Evolutionary conservation across 805 yeast species (phyloP).

Genomic region (Candida coquimbonensis): DNA sequence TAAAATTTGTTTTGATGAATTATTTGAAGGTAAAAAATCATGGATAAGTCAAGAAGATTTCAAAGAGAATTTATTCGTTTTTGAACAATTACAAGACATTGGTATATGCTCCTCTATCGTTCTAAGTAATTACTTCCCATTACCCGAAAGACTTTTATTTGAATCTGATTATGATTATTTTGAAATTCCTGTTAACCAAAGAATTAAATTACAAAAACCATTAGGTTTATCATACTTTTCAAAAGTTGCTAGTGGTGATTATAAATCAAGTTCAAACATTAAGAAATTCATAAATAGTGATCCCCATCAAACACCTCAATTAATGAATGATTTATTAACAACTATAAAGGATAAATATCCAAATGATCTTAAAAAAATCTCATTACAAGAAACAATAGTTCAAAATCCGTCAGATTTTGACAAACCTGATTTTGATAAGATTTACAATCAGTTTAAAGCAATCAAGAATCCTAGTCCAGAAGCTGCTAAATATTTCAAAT

Average conservation of each 20-base stretch:
- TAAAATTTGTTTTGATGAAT: conserved; percentile 17
- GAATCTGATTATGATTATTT: conserved; percentile 23
- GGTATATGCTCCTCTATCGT: conserved; percentile 24
- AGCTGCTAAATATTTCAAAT: conserved; percentile 20
- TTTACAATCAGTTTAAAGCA: conserved; percentile 9
- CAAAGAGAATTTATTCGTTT: conserved; percentile 8
- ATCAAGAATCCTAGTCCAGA: conserved; percentile 12
- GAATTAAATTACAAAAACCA: conserved; percentile 14
- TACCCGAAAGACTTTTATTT: conserved; percentile 23
- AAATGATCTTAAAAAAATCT: conserved; percentile 5
- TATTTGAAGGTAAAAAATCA: conserved; percentile 16
- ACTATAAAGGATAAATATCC: conserved; percentile 4
- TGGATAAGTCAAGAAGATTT: conserved; percentile 21
- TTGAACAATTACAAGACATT: conserved; percentile 22
- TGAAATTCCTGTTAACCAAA: conserved; percentile 14
- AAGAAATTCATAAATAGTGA: not conserved
- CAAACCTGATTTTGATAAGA: conserved; percentile 12
- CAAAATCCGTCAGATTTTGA: conserved; percentile 15
- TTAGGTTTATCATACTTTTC: conserved; percentile 17
- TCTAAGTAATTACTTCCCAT: conserved; percentile 21
- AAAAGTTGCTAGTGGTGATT: conserved; percentile 6
- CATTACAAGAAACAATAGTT: conserved; percentile 6
- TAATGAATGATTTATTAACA: conserved; percentile 4
- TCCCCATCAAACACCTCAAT: conserved; percentile 6
- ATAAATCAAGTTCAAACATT: not conserved